These are phyloP conservation scores for Apophysomyces sp. DNA, from an alignment of 371 early-diverging fungal species.

Conservation along the genomic window DNA sequence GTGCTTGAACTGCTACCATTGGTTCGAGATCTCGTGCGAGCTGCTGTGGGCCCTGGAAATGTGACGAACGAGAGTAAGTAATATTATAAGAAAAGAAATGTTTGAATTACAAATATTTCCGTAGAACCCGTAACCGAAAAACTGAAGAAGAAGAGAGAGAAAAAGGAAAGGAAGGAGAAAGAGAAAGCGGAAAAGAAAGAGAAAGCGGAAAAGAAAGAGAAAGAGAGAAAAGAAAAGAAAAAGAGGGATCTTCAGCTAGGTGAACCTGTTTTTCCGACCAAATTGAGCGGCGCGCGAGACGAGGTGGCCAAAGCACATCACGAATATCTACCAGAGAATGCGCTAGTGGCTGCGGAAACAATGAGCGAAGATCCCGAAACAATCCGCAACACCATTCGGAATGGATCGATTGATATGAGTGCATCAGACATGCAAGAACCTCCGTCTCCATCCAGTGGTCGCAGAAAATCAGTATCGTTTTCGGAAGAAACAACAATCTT, in stretches of 20 bases:
- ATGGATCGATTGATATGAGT: slow-evolving; percentile 21
- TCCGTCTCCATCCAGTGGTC: neutral
- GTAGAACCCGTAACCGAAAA: neutral
- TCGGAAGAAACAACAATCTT: slow-evolving; percentile 10
- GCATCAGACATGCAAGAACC: neutral
- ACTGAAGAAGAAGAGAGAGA: slow-evolving; percentile 20
- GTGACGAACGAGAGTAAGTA: slow-evolving; percentile 1
- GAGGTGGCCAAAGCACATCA: slow-evolving; percentile 8
- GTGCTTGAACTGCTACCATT: slow-evolving; percentile 27
- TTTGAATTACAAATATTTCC: neutral
- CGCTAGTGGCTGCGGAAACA: neutral
- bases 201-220: slow-evolving; percentile 18
- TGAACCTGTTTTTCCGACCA: slow-evolving; percentile 17
- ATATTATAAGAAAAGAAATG: neutral
- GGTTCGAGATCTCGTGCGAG: slow-evolving; percentile 29
- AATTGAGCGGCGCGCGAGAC: slow-evolving; percentile 2
- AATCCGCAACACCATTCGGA: slow-evolving; percentile 33
- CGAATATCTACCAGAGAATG: slow-evolving; percentile 1
- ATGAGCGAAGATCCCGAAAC: slow-evolving; percentile 33
- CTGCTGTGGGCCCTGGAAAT: slow-evolving; percentile 12
- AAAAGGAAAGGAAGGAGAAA: slow-evolving; percentile 27
- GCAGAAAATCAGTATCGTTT: slow-evolving; percentile 29
- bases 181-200: slow-evolving; percentile 21
- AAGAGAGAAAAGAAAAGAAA: slow-evolving; percentile 5
- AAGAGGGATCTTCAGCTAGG: slow-evolving; percentile 6